phyloP scores from a whole-genome alignment of 768 basidiomycete species.

The Mycena chlorophos region DNA sequence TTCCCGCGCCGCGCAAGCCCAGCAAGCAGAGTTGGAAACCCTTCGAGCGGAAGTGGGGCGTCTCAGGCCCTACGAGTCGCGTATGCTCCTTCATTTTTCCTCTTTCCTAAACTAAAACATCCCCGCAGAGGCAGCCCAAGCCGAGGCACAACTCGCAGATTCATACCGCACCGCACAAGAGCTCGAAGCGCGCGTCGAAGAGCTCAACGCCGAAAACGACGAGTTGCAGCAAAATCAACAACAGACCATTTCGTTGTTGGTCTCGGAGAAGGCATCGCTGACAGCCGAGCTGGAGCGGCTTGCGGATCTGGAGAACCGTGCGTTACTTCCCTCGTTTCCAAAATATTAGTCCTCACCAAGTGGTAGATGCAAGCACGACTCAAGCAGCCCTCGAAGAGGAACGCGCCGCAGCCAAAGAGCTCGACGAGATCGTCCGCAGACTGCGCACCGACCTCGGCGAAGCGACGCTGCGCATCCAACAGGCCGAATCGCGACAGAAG shows the following conservation, averaged over 20 bases:
- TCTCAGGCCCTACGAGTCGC: too few relatives aligned
- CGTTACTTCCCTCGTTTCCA: conserved; percentile 22
- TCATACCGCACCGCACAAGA: conserved; percentile 33
- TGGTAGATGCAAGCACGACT: conserved; percentile 45
- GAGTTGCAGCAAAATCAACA: conserved; percentile 53
- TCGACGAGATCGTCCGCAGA: conserved; percentile 44
- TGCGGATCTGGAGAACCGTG: conserved; percentile 63
- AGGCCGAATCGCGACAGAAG: conserved; percentile 52
- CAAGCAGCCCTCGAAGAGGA: conserved; percentile 46
- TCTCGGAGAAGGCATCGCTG: conserved; percentile 68
- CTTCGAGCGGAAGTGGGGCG: too few relatives aligned
- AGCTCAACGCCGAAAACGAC: conserved; percentile 36
- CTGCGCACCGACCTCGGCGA: conserved; percentile 43
- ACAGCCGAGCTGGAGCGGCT: conserved; percentile 57
- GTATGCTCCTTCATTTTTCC: too few relatives aligned
- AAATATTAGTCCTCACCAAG: conserved; percentile 1
- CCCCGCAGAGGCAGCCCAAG: conserved; percentile 32
- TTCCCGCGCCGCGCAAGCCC: too few relatives aligned
- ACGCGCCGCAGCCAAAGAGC: conserved; percentile 36
- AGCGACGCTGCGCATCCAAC: conserved; percentile 38
- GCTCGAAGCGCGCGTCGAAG: conserved; percentile 32
- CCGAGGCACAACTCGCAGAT: conserved; percentile 35
- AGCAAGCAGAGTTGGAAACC: too few relatives aligned
- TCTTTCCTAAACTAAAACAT: too few relatives aligned
- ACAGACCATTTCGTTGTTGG: conserved; percentile 75